A percentile compares a stretch with the other conserved stretches of the same genome.
These are phyloP conservation scores for Botrytis aclada DNA, from an alignment of 2,329 filamentous ascomycete species.

Conservation along the genomic window DNA sequence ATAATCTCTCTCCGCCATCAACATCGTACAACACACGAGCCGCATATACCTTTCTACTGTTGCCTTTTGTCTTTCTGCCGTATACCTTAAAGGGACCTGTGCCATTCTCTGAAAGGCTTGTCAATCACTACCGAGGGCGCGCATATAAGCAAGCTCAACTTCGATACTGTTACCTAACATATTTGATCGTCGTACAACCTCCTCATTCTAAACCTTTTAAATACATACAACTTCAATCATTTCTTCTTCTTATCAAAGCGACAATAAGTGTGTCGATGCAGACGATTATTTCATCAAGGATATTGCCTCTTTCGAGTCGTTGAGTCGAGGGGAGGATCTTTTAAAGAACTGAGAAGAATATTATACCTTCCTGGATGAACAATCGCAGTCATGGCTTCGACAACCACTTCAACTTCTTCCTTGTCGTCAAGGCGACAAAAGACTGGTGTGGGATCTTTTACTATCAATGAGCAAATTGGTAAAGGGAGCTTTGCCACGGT, in stretches of 20 bases:
- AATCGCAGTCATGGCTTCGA: constrained; percentile 41
- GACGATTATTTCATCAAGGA: constrained; percentile 37
- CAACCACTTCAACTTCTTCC: constrained; percentile 40
- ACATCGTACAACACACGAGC: constrained; percentile 14
- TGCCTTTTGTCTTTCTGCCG: neutral
- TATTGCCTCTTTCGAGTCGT: constrained; percentile 39
- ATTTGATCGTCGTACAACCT: constrained; percentile 9
- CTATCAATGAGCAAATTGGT: constrained; percentile 84
- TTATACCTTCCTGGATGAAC: constrained; percentile 22
- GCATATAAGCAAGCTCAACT: constrained; percentile 10
- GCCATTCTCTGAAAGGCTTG: neutral
- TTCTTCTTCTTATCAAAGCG: neutral
- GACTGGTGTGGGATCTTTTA: constrained; percentile 67
- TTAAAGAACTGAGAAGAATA: constrained; percentile 22
- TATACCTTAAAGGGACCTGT: neutral
- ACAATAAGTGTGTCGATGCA: constrained; percentile 37
- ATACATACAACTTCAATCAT: constrained; percentile 18
- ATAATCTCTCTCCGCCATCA: constrained; percentile 3
- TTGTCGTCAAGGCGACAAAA: constrained; percentile 40
- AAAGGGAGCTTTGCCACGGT: constrained; percentile 98
- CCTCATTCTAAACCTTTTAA: constrained; percentile 13
- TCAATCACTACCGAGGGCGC: constrained; percentile 4
- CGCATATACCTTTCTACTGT: neutral
- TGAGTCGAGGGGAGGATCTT: constrained; percentile 29
- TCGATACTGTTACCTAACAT: constrained; percentile 14